These are phyloP conservation scores for Ceratobasidium sp. DNA, from an alignment of 1,284 basidiomycete genomes.

Conservation along the genomic window DNA sequence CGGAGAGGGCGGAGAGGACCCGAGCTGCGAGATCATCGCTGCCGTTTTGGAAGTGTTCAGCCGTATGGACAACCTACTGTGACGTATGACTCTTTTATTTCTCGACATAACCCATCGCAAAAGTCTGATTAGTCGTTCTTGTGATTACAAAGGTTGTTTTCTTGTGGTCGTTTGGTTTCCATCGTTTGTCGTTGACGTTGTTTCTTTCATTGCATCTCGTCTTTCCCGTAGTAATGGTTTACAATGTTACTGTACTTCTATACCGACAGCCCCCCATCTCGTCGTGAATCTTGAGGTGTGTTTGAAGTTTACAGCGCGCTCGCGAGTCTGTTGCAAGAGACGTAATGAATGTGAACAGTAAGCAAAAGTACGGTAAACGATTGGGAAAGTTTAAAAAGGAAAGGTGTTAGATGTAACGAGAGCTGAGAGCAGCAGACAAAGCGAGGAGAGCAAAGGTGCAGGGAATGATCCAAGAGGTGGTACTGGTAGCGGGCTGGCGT, in stretches of 20 bases:
- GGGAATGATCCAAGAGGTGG: conserved; percentile 37
- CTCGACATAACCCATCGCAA: conserved; percentile 4
- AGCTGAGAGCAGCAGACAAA: conserved; percentile 32
- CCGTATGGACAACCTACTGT: conserved; percentile 85
- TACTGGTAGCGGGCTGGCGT: background rate
- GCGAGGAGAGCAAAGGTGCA: conserved; percentile 39
- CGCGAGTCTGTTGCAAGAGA: conserved; percentile 38
- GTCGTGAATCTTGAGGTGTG: conserved; percentile 4
- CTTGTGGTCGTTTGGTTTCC: conserved; percentile 8
- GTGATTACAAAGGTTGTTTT: conserved; percentile 19
- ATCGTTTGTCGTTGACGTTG: conserved; percentile 2
- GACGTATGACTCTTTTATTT: conserved; percentile 29
- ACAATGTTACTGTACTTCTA: conserved; percentile 44
- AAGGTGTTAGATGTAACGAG: conserved; percentile 37
- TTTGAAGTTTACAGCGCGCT: conserved; percentile 28
- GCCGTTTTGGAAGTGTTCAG: conserved; percentile 92
- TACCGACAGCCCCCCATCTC: conserved; percentile 30
- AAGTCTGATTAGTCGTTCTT: conserved; percentile 20
- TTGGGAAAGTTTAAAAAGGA: background rate
- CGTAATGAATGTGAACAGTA: conserved; percentile 42
- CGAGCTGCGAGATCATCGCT: conserved; percentile 89
- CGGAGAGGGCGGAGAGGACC: conserved; percentile 71
- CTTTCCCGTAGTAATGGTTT: conserved; percentile 33
- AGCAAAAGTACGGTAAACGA: conserved; percentile 13
- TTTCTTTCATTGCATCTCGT: conserved; percentile 12